Evolutionary conservation across 805 yeast genomes (phyloP).

Genomic region (Myxozyma geophila): DNA sequence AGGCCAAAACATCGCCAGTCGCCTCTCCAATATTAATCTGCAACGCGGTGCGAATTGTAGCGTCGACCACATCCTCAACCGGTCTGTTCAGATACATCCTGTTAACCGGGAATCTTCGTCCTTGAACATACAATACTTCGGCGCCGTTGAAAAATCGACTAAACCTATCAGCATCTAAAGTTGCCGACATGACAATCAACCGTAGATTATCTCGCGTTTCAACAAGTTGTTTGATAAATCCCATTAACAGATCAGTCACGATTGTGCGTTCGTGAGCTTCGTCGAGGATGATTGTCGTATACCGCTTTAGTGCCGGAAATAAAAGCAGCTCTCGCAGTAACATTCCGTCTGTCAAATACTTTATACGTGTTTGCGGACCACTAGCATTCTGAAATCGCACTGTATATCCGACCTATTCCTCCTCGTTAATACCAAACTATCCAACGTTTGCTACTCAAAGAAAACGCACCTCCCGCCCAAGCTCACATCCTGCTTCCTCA

Average conservation of each 20-base stretch:
- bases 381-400: conserved; percentile 85
- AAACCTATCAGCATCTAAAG: conserved; percentile 87
- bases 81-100: conserved; percentile 66
- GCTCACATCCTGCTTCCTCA: conserved; percentile 74
- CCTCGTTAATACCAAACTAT: not conserved
- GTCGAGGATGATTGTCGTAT: conserved; percentile 81
- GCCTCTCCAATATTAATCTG: conserved; percentile 82
- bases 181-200: conserved; percentile 93
- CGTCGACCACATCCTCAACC: conserved; percentile 82
- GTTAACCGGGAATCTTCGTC: conserved; percentile 84
- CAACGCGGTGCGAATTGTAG: conserved; percentile 70
- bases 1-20: conserved; percentile 86
- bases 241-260: conserved; percentile 85
- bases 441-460: not conserved
- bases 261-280: conserved; percentile 98
- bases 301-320: conserved; percentile 64
- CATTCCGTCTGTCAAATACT: conserved; percentile 97
- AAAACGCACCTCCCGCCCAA: conserved; percentile 65
- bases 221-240: conserved; percentile 76
- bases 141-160: conserved; percentile 74
- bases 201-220: conserved; percentile 56
- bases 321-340: conserved; percentile 86
- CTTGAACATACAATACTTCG: conserved; percentile 86
- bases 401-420: conserved; percentile 69
- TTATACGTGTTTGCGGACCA: conserved; percentile 64